These are phyloP conservation scores for Trifolium pratense DNA, from an alignment of 306 rosid genomes.

Conservation along the genomic window DNA sequence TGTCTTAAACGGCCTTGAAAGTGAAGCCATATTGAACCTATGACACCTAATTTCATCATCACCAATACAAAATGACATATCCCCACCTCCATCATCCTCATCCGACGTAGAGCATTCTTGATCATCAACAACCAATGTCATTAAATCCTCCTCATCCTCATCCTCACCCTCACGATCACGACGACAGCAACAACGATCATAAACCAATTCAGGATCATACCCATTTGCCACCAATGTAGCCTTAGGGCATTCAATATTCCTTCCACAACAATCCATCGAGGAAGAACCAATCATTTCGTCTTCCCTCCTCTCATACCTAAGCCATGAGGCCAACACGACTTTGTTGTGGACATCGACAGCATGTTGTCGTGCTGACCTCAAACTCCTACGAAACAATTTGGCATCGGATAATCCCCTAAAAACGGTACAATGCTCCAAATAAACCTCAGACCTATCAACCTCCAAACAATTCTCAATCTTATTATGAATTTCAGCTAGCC, in stretches of 20 bases:
- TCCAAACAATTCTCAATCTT: constrained; percentile 58
- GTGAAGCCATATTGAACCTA: constrained; percentile 63
- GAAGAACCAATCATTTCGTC: constrained; percentile 70
- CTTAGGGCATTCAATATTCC: constrained; percentile 75
- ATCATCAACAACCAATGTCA: constrained; percentile 14
- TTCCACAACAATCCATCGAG: constrained; percentile 71
- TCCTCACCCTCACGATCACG: background rate
- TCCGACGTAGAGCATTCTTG: constrained; percentile 64
- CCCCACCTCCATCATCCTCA: constrained; percentile 65
- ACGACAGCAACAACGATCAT: constrained; percentile 60
- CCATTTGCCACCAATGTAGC: constrained; percentile 62
- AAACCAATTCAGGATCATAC: constrained; percentile 65
- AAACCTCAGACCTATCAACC: constrained; percentile 55
- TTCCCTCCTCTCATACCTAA: constrained; percentile 79
- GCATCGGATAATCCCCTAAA: constrained; percentile 61
- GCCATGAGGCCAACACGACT: constrained; percentile 76
- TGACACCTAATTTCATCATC: constrained; percentile 71
- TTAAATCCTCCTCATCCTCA: background rate
- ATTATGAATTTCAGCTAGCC: constrained; percentile 53
- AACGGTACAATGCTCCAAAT: constrained; percentile 65
- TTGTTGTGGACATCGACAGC: constrained; percentile 72
- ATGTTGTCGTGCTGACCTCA: constrained; percentile 75
- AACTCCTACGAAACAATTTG: constrained; percentile 72
- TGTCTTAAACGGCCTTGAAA: constrained; percentile 69
- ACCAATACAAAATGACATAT: constrained; percentile 71